These are phyloP conservation scores for Floccularia luteovirens DNA, from an alignment of 768 basidiomycete species.

Conservation along the genomic window DNA sequence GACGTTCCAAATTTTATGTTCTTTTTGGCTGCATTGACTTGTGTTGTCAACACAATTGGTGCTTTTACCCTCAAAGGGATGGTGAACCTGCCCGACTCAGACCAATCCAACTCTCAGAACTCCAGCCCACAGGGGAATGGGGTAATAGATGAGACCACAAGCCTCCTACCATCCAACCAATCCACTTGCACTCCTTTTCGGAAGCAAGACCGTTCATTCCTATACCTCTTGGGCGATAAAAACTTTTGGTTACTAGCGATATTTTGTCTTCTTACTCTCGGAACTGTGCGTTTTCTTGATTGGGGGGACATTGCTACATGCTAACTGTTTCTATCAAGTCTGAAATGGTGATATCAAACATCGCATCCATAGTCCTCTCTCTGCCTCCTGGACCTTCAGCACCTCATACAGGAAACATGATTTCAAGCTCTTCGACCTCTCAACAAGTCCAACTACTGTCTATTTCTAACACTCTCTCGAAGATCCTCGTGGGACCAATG, in stretches of 20 bases:
- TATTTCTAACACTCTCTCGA: conserved; percentile 62
- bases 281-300: conserved; percentile 44
- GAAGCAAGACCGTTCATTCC: conserved; percentile 9
- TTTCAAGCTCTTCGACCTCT: conserved; percentile 33
- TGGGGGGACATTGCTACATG: background rate
- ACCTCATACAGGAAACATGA: conserved; percentile 8
- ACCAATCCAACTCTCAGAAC: background rate
- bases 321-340: conserved; percentile 28
- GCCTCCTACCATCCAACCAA: conserved; percentile 14
- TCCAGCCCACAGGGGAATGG: conserved; percentile 3
- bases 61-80: conserved; percentile 29
- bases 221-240: conserved; percentile 42
- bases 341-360: conserved; percentile 81
- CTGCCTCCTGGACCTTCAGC: conserved; percentile 30
- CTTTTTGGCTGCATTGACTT: conserved; percentile 51
- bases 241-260: conserved; percentile 61
- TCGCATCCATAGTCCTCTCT: conserved; percentile 68
- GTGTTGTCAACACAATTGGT: conserved; percentile 46
- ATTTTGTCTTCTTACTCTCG: conserved; percentile 47
- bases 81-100: background rate
- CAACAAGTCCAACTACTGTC: conserved; percentile 68
- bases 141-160: conserved; percentile 22
- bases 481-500: conserved; percentile 58
- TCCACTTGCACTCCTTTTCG: conserved; percentile 4
- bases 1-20: conserved; percentile 39